Percentiles rank a stretch among this genome's conserved stretches.
These are phyloP conservation scores for Colletotrichum sp. DNA, from an alignment of 2,329 filamentous ascomycete species.

Conservation along the genomic window DNA sequence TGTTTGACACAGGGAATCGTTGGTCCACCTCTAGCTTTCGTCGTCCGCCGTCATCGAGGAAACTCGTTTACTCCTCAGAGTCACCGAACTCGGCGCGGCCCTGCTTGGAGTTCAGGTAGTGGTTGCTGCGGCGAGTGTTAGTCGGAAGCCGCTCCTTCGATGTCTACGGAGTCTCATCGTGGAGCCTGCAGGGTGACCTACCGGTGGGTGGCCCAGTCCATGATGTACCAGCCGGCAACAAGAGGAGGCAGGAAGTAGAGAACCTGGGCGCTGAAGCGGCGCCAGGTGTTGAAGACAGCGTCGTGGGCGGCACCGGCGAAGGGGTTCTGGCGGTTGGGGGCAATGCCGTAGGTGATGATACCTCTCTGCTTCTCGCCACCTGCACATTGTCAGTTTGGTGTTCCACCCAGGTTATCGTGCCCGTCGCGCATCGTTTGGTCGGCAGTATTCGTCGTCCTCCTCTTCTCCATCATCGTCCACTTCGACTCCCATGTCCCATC, in stretches of 20 bases:
- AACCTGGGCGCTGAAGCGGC: constrained; percentile 83
- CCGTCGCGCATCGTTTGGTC: background rate
- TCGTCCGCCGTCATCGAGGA: background rate
- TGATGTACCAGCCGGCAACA: constrained; percentile 76
- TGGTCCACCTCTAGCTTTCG: constrained; percentile 32
- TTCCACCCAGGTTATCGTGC: background rate
- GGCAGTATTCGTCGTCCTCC: background rate
- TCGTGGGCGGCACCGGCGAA: constrained; percentile 78
- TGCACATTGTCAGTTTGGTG: constrained; percentile 29
- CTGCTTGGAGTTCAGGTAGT: constrained; percentile 81
- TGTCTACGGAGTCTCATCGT: background rate
- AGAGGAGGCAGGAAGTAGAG: constrained; percentile 87
- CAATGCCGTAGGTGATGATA: constrained; percentile 74
- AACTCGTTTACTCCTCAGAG: constrained; percentile 37
- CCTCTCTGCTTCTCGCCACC: constrained; percentile 66
- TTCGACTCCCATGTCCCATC: background rate
- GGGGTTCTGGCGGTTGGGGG: constrained; percentile 87
- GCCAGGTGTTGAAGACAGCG: constrained; percentile 94
- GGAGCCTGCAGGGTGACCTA: constrained; percentile 50
- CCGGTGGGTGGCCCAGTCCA: constrained; percentile 93
- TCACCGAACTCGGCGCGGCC: constrained; percentile 62
- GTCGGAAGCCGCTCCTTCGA: background rate
- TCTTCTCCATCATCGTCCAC: background rate
- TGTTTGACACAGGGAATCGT: constrained; percentile 46
- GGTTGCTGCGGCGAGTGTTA: constrained; percentile 60